Percentiles rank a stretch among this genome's conserved stretches.
Evolutionary conservation across 1,284 basidiomycete genomes (phyloP).

Genomic region (Cystobasidiaceae sp.): DNA sequence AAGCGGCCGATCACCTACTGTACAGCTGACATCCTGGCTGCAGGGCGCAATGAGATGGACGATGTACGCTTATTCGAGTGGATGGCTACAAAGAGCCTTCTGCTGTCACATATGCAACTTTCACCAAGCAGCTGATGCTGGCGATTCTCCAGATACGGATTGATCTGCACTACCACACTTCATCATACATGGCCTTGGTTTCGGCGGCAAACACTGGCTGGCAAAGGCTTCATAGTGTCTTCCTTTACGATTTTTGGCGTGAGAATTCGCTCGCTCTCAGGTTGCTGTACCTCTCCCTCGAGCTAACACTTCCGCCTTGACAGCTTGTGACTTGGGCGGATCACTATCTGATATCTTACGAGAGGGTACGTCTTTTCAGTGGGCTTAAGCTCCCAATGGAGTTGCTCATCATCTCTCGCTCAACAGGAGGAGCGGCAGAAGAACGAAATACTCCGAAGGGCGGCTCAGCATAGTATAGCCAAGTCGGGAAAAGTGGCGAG

Average conservation of each 20-base stretch:
- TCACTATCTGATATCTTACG: slow-evolving; percentile 25
- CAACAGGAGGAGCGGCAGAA: slow-evolving; percentile 8
- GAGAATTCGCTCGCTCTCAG: neutral
- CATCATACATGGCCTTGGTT: slow-evolving; percentile 24
- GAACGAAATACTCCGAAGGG: slow-evolving; percentile 10
- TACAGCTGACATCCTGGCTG: too few species aligned
- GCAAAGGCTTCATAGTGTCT: slow-evolving; percentile 25
- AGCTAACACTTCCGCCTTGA: neutral
- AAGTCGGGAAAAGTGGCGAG: slow-evolving; percentile 4
- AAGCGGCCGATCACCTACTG: too few species aligned
- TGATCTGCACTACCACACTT: slow-evolving; percentile 9
- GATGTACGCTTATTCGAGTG: neutral
- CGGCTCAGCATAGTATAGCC: slow-evolving; percentile 12
- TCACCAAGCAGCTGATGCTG: neutral
- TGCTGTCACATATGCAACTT: too few species aligned
- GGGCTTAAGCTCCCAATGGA: neutral
- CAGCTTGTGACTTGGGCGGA: slow-evolving; percentile 29
- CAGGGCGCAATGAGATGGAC: slow-evolving; percentile 29
- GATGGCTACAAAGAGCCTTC: too few species aligned
- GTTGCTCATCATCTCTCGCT: neutral
- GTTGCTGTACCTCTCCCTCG: too few species aligned
- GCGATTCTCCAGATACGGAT: slow-evolving; percentile 20
- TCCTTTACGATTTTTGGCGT: slow-evolving; percentile 26
- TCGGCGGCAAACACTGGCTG: slow-evolving; percentile 23
- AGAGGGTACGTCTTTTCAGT: neutral